Percentiles rank a stretch among this genome's conserved stretches.
phyloP scores from a whole-genome alignment of 2,329 filamentous ascomycete species.

The Diaporthe eres region DNA sequence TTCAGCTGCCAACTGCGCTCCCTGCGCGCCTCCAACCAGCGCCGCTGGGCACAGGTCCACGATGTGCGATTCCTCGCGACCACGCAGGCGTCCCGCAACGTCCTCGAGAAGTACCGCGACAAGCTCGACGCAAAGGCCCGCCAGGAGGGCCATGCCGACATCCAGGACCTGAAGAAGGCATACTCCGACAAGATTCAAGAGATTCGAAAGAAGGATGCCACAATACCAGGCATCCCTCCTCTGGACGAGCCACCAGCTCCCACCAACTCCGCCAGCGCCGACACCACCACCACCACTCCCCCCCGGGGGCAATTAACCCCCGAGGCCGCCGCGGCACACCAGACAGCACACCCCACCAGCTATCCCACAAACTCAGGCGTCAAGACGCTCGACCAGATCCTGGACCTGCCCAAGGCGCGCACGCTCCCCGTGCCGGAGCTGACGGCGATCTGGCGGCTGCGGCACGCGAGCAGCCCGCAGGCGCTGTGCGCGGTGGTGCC shows the following conservation, averaged over 20 bases:
- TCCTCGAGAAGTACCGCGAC: constrained; percentile 87
- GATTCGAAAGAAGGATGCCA: constrained; percentile 77
- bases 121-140: constrained; percentile 86
- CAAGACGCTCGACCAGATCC: constrained; percentile 65
- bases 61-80: constrained; percentile 92
- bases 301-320: constrained; percentile 44
- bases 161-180: constrained; percentile 83
- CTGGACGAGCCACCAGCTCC: constrained; percentile 8
- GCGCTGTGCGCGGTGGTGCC: constrained; percentile 90
- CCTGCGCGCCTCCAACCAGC: constrained; percentile 67
- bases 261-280: background rate
- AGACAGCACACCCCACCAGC: constrained; percentile 43
- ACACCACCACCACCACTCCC: constrained; percentile 40
- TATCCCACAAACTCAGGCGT: constrained; percentile 49
- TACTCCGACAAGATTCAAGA: constrained; percentile 88
- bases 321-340: constrained; percentile 50
- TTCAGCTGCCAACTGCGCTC: constrained; percentile 51
- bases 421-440: constrained; percentile 85
- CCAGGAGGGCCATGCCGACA: constrained; percentile 76
- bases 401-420: constrained; percentile 85
- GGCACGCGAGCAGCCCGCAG: constrained; percentile 79
- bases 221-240: constrained; percentile 52
- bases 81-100: constrained; percentile 74
- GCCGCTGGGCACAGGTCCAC: constrained; percentile 91
- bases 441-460: constrained; percentile 89